Evolutionary conservation across 1,139 yeast species (phyloP), one percentile per base, ranked within the genome.

Genomic region (Debaryomyces udenii): DNA sequence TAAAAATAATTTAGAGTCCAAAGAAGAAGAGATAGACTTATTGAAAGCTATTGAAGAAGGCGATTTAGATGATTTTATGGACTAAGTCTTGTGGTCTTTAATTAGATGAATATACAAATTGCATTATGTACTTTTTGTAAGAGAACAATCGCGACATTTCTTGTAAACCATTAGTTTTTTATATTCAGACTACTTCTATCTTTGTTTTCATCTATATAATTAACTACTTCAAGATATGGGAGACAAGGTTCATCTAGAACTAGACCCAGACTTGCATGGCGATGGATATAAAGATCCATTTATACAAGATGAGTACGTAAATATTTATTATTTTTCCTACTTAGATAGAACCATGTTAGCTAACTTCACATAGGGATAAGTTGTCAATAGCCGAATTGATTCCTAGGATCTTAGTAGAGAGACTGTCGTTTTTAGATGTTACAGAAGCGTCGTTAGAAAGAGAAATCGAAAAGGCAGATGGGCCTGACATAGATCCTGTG

Each of bases 381-480:
- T 53, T 70, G 26, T 45, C 64, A n/a, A 52, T 72, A 18, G 65
- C 63, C 32, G 76, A 73, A 43, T 53, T 73, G 36, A 71, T 73
- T 14, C 76, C 76, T 3, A 58, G 70, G 34, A 71, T 73, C 27
- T 55, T 73, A 33, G 43, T 54, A 11, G 75, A 72, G 47, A 55
- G 76, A 22, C 58, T 60, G 41, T 68, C 74, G 11, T 72, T 73
- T 43, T 52, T 69, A 10, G 66, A 74, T 39, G 61, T 86, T 13
- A 76, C 84, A 0, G 94, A 86, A 55, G 81, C 75, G 7, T 65
- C 71, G 1, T 61, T 86, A 13, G 36, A 46, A 37, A 51, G 56
- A 33, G 65, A 61, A 38, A 53, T 59, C 10, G 46, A 45, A 18
- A 49, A 38, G 23, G 37, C 39, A 9, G 28, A 23, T 22, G 18